Conservation (phyloP, 257 asterid species). For the Solanum habrochaites region DNA sequence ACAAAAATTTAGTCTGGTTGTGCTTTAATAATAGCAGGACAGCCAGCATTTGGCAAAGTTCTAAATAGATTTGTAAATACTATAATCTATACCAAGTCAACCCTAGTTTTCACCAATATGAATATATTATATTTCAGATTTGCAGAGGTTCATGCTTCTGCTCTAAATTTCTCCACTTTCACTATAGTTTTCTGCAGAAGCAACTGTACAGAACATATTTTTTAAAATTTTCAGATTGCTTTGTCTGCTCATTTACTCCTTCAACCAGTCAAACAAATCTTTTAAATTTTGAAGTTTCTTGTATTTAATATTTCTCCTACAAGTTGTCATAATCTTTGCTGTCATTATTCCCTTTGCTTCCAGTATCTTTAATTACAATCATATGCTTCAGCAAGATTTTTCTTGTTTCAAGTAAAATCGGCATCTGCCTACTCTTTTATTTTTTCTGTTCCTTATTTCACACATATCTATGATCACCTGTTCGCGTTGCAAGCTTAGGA, state of each 20-base stretch:
- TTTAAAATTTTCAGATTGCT: not conserved
- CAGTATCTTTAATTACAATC: conserved; percentile 27
- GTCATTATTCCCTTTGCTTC: not conserved
- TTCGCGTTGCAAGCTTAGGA: not conserved
- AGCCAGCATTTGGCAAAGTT: not conserved
- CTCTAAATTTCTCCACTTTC: not conserved
- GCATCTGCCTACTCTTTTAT: not conserved
- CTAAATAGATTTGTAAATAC: not conserved
- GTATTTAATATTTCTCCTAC: not conserved
- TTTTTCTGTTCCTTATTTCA: not conserved
- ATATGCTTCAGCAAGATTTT: conserved; percentile 17
- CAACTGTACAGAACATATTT: not conserved
- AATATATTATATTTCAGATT: not conserved
- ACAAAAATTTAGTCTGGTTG: not conserved
- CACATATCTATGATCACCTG: not conserved
- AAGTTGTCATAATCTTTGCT: not conserved
- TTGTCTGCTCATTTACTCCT: not conserved
- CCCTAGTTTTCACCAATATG: not conserved
- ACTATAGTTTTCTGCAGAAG: not conserved
- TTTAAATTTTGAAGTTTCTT: not conserved
- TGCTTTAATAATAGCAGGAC: not conserved
- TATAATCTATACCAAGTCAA: not conserved
- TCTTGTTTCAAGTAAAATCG: not conserved
- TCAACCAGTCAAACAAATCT: not conserved
- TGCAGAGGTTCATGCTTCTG: not conserved